phyloP scores from a whole-genome alignment of 805 yeast genomes.

The Lachancea mirantina region DNA sequence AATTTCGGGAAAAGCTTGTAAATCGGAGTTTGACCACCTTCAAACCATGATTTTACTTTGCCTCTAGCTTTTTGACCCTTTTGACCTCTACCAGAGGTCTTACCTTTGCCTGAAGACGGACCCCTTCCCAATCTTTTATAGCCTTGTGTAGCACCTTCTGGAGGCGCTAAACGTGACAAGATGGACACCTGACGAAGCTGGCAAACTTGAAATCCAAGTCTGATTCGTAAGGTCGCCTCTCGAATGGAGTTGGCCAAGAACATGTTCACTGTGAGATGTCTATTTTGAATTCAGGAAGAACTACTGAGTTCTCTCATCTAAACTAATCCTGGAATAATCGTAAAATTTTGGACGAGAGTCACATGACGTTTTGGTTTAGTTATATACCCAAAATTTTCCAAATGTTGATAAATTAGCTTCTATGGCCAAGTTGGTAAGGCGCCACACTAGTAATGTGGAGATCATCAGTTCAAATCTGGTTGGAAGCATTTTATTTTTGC shows the following conservation, averaged over 20 bases:
- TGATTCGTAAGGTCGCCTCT: too few relatives aligned
- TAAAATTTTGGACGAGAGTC: neutral
- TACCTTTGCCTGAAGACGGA: constrained; percentile 87
- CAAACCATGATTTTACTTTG: constrained; percentile 85
- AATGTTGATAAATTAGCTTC: constrained; percentile 30
- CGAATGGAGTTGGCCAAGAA: too few relatives aligned
- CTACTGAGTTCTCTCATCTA: too few relatives aligned
- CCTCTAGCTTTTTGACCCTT: constrained; percentile 98
- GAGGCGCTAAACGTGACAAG: constrained; percentile 50
- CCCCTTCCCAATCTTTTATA: constrained; percentile 89
- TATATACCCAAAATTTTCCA: neutral
- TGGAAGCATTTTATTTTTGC: constrained; percentile 45
- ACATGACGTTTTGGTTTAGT: neutral
- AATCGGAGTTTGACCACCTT: constrained; percentile 98
- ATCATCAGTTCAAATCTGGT: constrained; percentile 75
- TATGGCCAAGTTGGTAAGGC: constrained; percentile 75
- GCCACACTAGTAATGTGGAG: constrained; percentile 86
- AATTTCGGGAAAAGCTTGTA: constrained; percentile 77
- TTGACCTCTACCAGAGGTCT: constrained; percentile 95
- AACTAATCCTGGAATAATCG: too few relatives aligned
- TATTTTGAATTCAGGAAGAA: too few relatives aligned
- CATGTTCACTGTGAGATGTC: too few relatives aligned
- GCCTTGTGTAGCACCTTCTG: constrained; percentile 51
- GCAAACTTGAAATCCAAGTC: too few relatives aligned
- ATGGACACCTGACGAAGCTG: constrained; percentile 36